phyloP scores from a whole-genome alignment of 108 stramenopile species.

The Skeletonema potamos region DNA sequence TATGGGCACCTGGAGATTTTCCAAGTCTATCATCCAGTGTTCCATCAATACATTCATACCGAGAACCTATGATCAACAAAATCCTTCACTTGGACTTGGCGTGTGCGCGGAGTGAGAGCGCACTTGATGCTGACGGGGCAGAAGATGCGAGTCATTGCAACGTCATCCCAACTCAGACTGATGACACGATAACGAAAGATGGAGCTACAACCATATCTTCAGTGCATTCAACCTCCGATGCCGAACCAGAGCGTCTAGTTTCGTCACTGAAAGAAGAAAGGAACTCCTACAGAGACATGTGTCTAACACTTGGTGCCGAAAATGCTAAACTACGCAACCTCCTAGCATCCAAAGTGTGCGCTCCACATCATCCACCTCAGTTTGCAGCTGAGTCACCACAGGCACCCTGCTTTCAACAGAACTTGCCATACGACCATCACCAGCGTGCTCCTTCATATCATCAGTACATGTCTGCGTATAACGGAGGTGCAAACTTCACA shows the following conservation, averaged over 20 bases:
- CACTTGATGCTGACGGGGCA: slow-evolving; percentile 49
- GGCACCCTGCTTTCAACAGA: slow-evolving; percentile 48
- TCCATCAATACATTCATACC: slow-evolving; percentile 18
- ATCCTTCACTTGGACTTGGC: slow-evolving; percentile 31
- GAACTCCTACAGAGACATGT: slow-evolving; percentile 75
- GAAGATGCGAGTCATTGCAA: slow-evolving; percentile 50
- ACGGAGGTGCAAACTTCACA: slow-evolving; percentile 12
- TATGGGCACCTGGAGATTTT: slow-evolving; percentile 17
- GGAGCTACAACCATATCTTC: slow-evolving; percentile 78
- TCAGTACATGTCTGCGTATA: slow-evolving; percentile 19
- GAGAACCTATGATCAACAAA: slow-evolving; percentile 36
- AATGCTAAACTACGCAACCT: slow-evolving; percentile 79
- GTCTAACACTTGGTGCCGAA: slow-evolving; percentile 82
- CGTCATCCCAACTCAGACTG: slow-evolving; percentile 39
- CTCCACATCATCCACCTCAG: slow-evolving; percentile 41
- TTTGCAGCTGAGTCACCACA: slow-evolving; percentile 47
- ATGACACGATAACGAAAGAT: slow-evolving; percentile 62
- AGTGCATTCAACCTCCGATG: slow-evolving; percentile 56
- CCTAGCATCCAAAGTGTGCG: slow-evolving; percentile 58
- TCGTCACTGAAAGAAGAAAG: slow-evolving; percentile 65
- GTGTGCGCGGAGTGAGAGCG: slow-evolving; percentile 71
- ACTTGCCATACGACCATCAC: neutral
- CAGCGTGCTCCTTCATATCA: slow-evolving; percentile 1
- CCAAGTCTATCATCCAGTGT: slow-evolving; percentile 21
- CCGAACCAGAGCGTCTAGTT: slow-evolving; percentile 45